These are phyloP conservation scores for Aspergillus felis DNA, from an alignment of 2,329 filamentous ascomycete genomes.

Conservation along the genomic window DNA sequence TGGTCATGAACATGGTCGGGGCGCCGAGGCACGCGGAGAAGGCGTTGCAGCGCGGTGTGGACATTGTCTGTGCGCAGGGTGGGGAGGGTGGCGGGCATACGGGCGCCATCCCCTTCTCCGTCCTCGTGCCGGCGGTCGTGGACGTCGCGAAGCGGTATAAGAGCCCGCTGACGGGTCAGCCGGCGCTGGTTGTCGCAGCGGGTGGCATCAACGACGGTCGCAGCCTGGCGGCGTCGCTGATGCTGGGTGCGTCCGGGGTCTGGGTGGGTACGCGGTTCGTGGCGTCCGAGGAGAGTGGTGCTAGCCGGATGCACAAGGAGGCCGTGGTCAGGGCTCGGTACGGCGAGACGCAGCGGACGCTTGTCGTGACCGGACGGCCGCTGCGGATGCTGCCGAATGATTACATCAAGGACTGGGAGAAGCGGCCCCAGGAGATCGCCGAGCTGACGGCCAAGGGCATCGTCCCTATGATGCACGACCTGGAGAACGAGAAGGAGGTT, in stretches of 20 bases:
- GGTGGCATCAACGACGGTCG: slow-evolving; percentile 83
- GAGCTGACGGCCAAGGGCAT: slow-evolving; percentile 71
- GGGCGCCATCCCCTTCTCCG: slow-evolving; percentile 77
- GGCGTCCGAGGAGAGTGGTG: slow-evolving; percentile 74
- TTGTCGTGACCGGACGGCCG: slow-evolving; percentile 78
- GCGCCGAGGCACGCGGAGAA: slow-evolving; percentile 88
- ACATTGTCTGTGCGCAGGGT: slow-evolving; percentile 88
- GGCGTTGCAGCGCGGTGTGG: slow-evolving; percentile 78
- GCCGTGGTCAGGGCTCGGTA: slow-evolving; percentile 76
- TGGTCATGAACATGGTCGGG: slow-evolving; percentile 97
- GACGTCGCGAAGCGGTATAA: slow-evolving; percentile 73
- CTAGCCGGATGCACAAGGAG: slow-evolving; percentile 76
- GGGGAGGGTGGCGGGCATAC: slow-evolving; percentile 93
- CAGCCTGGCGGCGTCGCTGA: slow-evolving; percentile 73
- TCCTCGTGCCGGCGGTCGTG: slow-evolving; percentile 81
- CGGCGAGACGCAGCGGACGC: slow-evolving; percentile 74
- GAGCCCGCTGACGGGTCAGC: slow-evolving; percentile 65
- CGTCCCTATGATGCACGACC: slow-evolving; percentile 76
- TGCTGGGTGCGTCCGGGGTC: slow-evolving; percentile 82
- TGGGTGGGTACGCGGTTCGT: slow-evolving; percentile 97
- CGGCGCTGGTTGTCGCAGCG: slow-evolving; percentile 80
- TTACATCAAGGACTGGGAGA: slow-evolving; percentile 79
- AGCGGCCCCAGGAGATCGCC: slow-evolving; percentile 67
- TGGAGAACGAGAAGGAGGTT: slow-evolving; percentile 76
- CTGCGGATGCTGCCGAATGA: slow-evolving; percentile 77